phyloP scores from a whole-genome alignment of 2,329 filamentous ascomycete genomes.

The Penicillium sp. region DNA sequence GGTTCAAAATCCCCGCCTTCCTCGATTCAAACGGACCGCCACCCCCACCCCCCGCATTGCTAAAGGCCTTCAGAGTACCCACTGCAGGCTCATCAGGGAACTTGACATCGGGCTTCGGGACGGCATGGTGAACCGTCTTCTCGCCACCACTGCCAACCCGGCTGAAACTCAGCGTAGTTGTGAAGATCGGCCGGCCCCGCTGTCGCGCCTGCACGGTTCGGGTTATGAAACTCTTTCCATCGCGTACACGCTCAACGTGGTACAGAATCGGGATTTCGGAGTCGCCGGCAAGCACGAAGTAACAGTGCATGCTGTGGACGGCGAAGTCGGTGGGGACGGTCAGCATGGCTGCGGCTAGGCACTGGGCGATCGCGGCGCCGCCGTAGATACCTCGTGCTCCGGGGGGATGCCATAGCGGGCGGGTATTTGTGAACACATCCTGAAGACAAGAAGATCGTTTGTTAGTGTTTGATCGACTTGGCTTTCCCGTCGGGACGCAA shows the following conservation, averaged over 20 bases:
- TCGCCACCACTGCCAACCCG: slow-evolving; percentile 54
- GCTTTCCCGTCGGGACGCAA: not conserved
- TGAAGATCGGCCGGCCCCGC: slow-evolving; percentile 85
- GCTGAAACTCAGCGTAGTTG: slow-evolving; percentile 87
- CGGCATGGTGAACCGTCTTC: slow-evolving; percentile 62
- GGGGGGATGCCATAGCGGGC: slow-evolving; percentile 85
- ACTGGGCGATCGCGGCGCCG: slow-evolving; percentile 89
- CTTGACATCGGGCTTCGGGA: slow-evolving; percentile 54
- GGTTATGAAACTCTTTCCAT: slow-evolving; percentile 84
- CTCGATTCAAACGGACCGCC: slow-evolving; percentile 57
- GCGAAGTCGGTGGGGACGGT: slow-evolving; percentile 77
- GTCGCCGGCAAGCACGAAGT: slow-evolving; percentile 91
- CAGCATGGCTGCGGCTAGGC: slow-evolving; percentile 77
- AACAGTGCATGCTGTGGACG: slow-evolving; percentile 97
- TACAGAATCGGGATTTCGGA: slow-evolving; percentile 82
- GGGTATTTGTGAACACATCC: slow-evolving; percentile 94
- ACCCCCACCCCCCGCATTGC: slow-evolving; percentile 35
- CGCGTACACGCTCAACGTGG: slow-evolving; percentile 89
- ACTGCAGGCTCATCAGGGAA: slow-evolving; percentile 36
- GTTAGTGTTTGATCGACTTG: slow-evolving; percentile 1
- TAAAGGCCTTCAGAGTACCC: slow-evolving; percentile 31
- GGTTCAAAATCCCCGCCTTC: slow-evolving; percentile 55
- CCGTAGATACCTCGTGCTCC: slow-evolving; percentile 92
- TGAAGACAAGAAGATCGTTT: slow-evolving; percentile 30
- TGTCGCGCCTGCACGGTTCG: slow-evolving; percentile 95